Base-by-base conservation (phyloP, 2,329 filamentous ascomycete genomes). In the Celoporthe dispersa region DNA sequence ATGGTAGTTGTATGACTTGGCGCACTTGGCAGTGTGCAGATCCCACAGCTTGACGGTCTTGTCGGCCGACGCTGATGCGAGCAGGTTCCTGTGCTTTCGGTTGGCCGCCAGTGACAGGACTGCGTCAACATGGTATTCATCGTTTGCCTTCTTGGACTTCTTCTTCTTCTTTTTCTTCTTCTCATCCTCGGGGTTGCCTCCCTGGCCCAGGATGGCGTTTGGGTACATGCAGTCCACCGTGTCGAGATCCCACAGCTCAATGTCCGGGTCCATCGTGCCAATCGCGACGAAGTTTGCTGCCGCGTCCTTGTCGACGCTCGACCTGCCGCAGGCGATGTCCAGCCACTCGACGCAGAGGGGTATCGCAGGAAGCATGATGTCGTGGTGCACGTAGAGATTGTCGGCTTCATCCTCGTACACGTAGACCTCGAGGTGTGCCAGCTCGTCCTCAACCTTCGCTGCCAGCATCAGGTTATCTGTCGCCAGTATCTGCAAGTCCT, bases 1-100 rank as follows among this genome's bases (percentile, higher is more conserved):
- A 83, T 99, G 96, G 82, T 97, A 93, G 22, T 89, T 87, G 85
- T 99, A 99, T 60, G 94, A 98, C 83, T 98, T 96, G 76, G 96
- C 96, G 81, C 94, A 97, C 80, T 91, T 94, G 72, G 92, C 88
- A 3, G 94, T 98, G 83, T 94, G 93, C 73, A 99, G 85, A 79
- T 99, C 96, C 96, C 96, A 99, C 28, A 99, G 88, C 85, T 99
- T 99, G 77, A 98, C 91, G 2, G 96, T 99, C 83, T 94, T 94
- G 84, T 99, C 96, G 28, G 96, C 96, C 1, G 96, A 99, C 1
- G 93, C 94, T 0, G 95, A 98, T 16, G 96, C 96, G 61, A 99
- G 88, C 70, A 99, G 87, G 80, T 98, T 98, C 73, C 94, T 91
- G 83, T 99, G 95, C 78, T 94, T 91, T 76, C 94, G 88, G 84